phyloP scores from a whole-genome alignment of 2,329 filamentous ascomycete species.

The Fusarium nodosum region DNA sequence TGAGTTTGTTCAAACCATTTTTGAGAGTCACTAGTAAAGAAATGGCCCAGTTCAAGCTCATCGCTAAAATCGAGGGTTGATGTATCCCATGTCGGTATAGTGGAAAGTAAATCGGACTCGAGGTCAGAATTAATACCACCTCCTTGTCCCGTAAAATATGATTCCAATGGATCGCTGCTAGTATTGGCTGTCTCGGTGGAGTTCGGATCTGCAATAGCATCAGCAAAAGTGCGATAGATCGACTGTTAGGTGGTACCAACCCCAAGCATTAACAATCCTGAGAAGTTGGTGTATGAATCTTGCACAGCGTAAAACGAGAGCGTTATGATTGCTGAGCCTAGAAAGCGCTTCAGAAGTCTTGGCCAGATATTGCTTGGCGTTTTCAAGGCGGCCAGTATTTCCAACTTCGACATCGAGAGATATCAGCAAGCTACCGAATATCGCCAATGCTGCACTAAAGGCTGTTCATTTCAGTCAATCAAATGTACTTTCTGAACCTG shows the following conservation, averaged over 20 bases:
- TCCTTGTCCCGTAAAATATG: no score
- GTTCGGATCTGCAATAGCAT: no score
- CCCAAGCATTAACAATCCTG: slow-evolving; percentile 5
- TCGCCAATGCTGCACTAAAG: slow-evolving; percentile 29
- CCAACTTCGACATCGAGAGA: not conserved
- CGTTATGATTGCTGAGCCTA: not conserved
- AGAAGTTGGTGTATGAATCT: slow-evolving; percentile 10
- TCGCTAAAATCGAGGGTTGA: not conserved
- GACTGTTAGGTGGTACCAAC: not conserved
- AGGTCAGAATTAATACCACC: not conserved
- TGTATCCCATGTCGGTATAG: slow-evolving; percentile 10
- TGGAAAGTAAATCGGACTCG: not conserved
- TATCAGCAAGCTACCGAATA: slow-evolving; percentile 30
- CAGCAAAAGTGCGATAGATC: no score
- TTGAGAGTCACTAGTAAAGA: slow-evolving; percentile 11
- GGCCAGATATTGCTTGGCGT: not conserved
- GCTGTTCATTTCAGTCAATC: not conserved
- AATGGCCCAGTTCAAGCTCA: slow-evolving; percentile 24
- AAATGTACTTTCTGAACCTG: no score
- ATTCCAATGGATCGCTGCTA: no score
- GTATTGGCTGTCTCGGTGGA: no score
- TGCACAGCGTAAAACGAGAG: not conserved
- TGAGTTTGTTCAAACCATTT: slow-evolving; percentile 19
- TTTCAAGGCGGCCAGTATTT: not conserved
- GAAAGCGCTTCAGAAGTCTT: slow-evolving; percentile 6